These are phyloP conservation scores for Carallia pectinifolia DNA, from an alignment of 345 rosid genomes.

Conservation along the genomic window DNA sequence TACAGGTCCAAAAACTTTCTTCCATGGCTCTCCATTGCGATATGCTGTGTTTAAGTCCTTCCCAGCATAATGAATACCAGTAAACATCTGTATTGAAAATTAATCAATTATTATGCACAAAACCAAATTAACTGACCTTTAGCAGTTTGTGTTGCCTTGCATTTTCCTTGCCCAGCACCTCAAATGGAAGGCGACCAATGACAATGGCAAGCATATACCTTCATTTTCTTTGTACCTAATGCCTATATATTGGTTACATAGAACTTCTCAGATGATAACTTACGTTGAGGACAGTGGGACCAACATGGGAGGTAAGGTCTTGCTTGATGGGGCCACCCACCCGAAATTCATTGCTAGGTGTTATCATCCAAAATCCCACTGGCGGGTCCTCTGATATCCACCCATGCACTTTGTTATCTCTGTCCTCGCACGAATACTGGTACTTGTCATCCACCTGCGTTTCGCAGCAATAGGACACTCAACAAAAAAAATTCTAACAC, in stretches of 20 bases:
- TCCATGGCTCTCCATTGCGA: slow-evolving; percentile 64
- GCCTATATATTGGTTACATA: too few relatives aligned
- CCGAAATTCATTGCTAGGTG: slow-evolving; percentile 13
- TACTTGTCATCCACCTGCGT: slow-evolving; percentile 30
- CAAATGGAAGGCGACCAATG: not conserved
- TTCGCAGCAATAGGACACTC: not conserved
- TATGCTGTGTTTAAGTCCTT: slow-evolving; percentile 41
- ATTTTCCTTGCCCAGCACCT: not conserved
- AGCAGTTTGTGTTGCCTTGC: not conserved
- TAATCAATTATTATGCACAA: not conserved
- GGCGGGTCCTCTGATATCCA: slow-evolving; percentile 16
- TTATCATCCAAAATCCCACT: slow-evolving; percentile 18
- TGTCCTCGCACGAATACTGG: slow-evolving; percentile 15
- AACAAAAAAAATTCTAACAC: not conserved
- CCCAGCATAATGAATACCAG: slow-evolving; percentile 23
- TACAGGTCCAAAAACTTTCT: slow-evolving; percentile 83
- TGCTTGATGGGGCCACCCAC: slow-evolving; percentile 16
- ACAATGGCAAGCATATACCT: too few relatives aligned
- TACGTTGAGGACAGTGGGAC: slow-evolving; percentile 19
- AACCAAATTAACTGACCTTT: not conserved
- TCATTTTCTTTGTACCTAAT: too few relatives aligned
- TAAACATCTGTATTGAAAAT: slow-evolving; percentile 20
- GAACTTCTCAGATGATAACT: not conserved
- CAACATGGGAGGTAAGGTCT: slow-evolving; percentile 24
- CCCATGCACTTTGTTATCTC: slow-evolving; percentile 24